Evolutionary conservation across 306 rosid genomes (phyloP), one percentile per base, ranked within the genome.

Genomic region (Prunus mume): DNA sequence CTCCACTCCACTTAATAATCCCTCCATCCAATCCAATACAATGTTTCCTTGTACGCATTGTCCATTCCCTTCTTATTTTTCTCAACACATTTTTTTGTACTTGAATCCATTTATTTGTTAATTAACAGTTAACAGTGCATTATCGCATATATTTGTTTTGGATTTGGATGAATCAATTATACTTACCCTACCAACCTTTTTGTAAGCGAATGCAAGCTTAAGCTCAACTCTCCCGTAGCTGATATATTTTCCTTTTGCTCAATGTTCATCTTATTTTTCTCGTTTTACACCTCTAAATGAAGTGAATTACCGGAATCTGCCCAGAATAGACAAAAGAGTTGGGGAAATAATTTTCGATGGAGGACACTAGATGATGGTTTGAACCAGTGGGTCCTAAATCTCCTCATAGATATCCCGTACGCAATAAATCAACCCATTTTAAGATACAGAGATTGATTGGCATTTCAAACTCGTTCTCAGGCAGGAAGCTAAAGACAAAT

Each of bases 371-470:
- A 77, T 72, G 81, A 79, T 80, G 79, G 25, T 76, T 83, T 83
- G 69, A 76, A 79, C 71, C 83, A 71, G 82, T 87, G 86, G 88
- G 85, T 83, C 88, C 84, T 68, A 83, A 77, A 80, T 84, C 76
- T 82, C 57, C 82, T 73, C 72, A 19, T 63, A 81, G 79, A 81
- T 80, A 65, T 56, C 76, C 76, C 72, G 78, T 76, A 74, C 78
- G 75, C 18, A 38, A 32, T 58, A 52, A 19, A 76, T 76, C 73
- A 65, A 24, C 43, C 74, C 69, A 69, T 57, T 77, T 77, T 55
- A 71, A 54, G 49, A 64, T 74, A 13, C 22, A 22, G 18, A 52
- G 63, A 74, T 12, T 0, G 60, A 70, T 12, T 1, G 60, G 52
- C 46, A 55, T 54, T 47, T 45, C 25, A 43, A 69, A 18, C 17